phyloP scores from a whole-genome alignment of 2,329 filamentous ascomycete genomes.

The Aspergillus quadricinctus region DNA sequence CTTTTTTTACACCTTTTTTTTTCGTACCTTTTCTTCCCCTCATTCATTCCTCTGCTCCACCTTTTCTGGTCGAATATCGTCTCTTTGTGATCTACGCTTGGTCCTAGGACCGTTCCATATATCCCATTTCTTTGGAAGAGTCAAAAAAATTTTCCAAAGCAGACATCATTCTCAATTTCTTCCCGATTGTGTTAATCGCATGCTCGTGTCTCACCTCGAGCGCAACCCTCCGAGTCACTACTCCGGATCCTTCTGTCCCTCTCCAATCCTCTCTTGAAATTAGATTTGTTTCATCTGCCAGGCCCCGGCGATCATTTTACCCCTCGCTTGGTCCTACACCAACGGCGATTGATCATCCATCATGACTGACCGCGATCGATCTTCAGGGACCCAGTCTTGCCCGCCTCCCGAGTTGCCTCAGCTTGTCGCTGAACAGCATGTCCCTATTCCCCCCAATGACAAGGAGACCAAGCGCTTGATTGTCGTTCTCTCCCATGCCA shows the following conservation, averaged over 20 bases:
- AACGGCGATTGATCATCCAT: neutral
- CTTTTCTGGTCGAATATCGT: neutral
- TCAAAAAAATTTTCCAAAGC: neutral
- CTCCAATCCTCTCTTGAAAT: neutral
- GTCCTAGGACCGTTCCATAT: neutral
- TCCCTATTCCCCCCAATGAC: conserved; percentile 76
- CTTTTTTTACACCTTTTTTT: conserved; percentile 1
- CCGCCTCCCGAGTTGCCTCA: conserved; percentile 87
- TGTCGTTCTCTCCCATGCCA: conserved; percentile 94
- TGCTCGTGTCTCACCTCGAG: neutral
- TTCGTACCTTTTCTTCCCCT: neutral
- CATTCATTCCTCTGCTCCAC: neutral
- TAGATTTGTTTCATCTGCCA: neutral
- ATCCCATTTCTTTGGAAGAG: neutral
- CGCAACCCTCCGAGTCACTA: neutral
- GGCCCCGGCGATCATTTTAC: conserved; percentile 3
- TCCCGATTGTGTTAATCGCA: neutral
- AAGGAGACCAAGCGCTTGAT: conserved; percentile 90
- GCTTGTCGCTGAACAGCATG: conserved; percentile 87
- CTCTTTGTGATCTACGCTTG: neutral
- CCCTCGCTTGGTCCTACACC: conserved; percentile 3
- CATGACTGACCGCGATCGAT: conserved; percentile 24
- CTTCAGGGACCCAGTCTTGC: conserved; percentile 82
- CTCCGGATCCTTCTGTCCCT: neutral
- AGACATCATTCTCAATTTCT: neutral